These are phyloP conservation scores for Cytospora leucostoma DNA, from an alignment of 2,329 filamentous ascomycete species.

Conservation along the genomic window DNA sequence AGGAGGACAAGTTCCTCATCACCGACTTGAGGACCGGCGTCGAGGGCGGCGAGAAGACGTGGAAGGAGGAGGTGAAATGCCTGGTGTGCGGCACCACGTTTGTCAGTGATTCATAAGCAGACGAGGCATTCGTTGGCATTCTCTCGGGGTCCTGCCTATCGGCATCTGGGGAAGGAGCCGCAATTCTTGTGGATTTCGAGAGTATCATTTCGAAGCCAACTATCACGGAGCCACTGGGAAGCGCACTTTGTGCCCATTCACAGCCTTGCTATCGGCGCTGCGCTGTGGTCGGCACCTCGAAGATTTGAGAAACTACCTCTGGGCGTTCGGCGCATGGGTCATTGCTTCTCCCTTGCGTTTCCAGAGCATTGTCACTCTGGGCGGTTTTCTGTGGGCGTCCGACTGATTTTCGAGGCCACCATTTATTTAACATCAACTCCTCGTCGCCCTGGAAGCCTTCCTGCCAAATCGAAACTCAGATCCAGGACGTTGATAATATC, in stretches of 20 bases:
- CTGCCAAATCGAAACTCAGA: too few relatives aligned
- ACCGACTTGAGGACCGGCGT: conserved; percentile 52
- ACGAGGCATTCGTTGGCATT: neutral
- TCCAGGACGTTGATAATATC: neutral
- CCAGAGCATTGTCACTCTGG: neutral
- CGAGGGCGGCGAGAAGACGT: conserved; percentile 51
- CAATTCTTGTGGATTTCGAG: neutral
- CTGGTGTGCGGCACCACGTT: conserved; percentile 51
- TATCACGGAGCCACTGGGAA: neutral
- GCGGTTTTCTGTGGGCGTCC: neutral
- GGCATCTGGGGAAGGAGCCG: neutral
- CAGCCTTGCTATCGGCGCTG: neutral
- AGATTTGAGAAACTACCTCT: neutral
- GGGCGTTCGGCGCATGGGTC: neutral
- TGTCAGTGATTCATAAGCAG: conserved; percentile 38
- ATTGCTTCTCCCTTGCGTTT: neutral
- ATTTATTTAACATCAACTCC: neutral
- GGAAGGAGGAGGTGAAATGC: conserved; percentile 55
- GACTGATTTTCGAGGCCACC: neutral
- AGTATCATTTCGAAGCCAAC: neutral
- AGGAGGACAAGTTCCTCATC: conserved; percentile 51
- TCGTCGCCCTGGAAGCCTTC: neutral
- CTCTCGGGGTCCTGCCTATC: neutral
- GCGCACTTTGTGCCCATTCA: neutral
- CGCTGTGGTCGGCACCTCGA: neutral